Conservation (phyloP, 768 basidiomycete genomes). For the Rhodosporidiobolus sp. region DNA sequence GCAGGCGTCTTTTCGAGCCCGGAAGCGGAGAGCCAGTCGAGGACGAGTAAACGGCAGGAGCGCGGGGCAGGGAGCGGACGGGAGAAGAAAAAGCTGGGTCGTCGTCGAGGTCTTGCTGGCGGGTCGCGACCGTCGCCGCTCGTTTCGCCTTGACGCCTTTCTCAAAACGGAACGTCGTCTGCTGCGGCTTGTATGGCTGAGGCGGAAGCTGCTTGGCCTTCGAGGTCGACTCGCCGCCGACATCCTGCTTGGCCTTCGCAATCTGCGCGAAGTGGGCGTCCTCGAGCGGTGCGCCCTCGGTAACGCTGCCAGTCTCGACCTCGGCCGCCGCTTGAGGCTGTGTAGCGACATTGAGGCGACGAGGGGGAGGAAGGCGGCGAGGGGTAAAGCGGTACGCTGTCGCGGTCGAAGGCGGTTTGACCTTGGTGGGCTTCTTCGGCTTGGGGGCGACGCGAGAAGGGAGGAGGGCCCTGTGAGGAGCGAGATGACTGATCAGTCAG, state of each 20-base stretch:
- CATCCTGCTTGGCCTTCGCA: background rate
- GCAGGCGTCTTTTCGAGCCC: too few species aligned
- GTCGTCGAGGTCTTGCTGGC: background rate
- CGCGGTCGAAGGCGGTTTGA: background rate
- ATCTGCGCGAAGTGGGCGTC: too few species aligned
- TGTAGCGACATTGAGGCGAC: background rate
- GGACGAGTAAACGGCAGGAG: too few species aligned
- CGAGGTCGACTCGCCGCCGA: background rate
- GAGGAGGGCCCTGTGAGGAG: background rate
- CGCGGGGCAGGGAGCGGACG: background rate
- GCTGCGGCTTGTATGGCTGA: background rate
- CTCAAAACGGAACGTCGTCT: conserved; percentile 16
- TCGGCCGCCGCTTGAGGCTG: too few species aligned
- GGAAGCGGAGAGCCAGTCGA: too few species aligned
- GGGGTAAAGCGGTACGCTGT: background rate
- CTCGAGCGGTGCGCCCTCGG: too few species aligned
- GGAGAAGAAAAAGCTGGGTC: background rate
- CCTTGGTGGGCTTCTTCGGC: background rate
- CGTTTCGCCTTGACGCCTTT: conserved; percentile 5
- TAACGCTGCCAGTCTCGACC: too few species aligned
- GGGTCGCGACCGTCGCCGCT: background rate
- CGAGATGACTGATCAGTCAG: background rate
- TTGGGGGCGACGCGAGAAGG: background rate
- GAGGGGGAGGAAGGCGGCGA: background rate
- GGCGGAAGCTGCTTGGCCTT: too few species aligned